Percentiles rank a stretch among this genome's conserved stretches.
These are phyloP conservation scores for Plasmodium vivax DNA, from an alignment of 169 alveolate species.

Conservation along the genomic window DNA sequence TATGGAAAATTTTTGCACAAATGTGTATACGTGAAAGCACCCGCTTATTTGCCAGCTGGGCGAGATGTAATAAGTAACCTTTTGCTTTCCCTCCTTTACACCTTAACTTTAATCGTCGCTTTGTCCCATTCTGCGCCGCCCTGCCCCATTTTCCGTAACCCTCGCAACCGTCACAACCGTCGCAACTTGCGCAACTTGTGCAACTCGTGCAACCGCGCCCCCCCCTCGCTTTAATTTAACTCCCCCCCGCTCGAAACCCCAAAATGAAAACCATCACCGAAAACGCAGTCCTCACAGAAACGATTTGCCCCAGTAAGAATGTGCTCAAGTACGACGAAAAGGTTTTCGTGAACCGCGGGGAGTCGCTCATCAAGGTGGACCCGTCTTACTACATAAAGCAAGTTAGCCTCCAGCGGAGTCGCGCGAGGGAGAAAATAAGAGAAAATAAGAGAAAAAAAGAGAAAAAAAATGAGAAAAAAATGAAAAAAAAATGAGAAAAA, in stretches of 20 bases:
- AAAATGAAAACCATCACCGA: slow-evolving; percentile 17
- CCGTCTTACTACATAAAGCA: slow-evolving; percentile 9
- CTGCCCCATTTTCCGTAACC: neutral
- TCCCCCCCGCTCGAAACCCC: neutral
- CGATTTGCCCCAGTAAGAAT: slow-evolving; percentile 14
- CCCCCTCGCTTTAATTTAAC: neutral
- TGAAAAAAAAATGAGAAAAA: too few species aligned
- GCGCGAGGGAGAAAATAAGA: neutral
- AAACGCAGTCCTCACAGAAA: neutral
- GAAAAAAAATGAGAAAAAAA: neutral
- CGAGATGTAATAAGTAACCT: neutral
- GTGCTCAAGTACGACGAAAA: slow-evolving; percentile 8
- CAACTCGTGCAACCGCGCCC: neutral
- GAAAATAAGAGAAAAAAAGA: neutral
- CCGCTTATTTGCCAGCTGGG: neutral
- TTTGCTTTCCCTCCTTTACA: neutral
- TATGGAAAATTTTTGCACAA: neutral
- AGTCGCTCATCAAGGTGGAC: slow-evolving; percentile 15
- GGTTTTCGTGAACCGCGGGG: slow-evolving; percentile 2
- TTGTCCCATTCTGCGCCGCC: neutral
- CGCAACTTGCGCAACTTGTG: too few species aligned
- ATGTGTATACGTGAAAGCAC: neutral
- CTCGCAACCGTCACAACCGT: too few species aligned
- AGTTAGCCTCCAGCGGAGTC: neutral
- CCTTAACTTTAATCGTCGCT: neutral